phyloP scores from a whole-genome alignment of 2,329 filamentous ascomycete species.

The Leptographium radiaticola region DNA sequence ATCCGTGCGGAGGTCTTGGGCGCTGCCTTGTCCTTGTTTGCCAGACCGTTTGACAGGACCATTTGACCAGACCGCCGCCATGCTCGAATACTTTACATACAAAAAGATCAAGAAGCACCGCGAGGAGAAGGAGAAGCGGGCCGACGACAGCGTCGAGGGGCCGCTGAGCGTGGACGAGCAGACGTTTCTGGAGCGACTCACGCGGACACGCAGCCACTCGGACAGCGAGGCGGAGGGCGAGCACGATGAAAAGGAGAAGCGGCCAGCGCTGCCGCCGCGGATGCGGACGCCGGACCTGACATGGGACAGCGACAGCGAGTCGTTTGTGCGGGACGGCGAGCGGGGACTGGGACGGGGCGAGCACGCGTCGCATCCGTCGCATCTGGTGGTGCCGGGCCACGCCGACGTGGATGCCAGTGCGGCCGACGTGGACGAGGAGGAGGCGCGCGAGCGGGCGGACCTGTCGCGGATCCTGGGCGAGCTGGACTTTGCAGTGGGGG shows the following conservation, averaged over 20 bases:
- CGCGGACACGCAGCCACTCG: slow-evolving; percentile 14
- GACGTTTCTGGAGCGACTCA: slow-evolving; percentile 41
- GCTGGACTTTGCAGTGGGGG: slow-evolving; percentile 52
- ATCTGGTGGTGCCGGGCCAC: slow-evolving; percentile 21
- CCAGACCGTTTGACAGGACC: background rate
- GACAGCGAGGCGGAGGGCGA: slow-evolving; percentile 16
- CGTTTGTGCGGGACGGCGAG: slow-evolving; percentile 15
- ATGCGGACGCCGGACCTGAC: slow-evolving; percentile 36
- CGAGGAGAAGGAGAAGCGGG: slow-evolving; percentile 25
- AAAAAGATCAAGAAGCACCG: slow-evolving; percentile 50
- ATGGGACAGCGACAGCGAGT: slow-evolving; percentile 31
- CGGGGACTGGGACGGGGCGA: slow-evolving; percentile 17
- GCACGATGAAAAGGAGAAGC: slow-evolving; percentile 28
- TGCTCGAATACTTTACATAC: slow-evolving; percentile 51
- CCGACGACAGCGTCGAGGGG: slow-evolving; percentile 19
- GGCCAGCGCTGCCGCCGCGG: slow-evolving; percentile 42
- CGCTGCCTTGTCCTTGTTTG: too few species aligned
- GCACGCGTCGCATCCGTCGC: slow-evolving; percentile 16
- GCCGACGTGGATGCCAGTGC: slow-evolving; percentile 17
- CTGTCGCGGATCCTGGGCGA: slow-evolving; percentile 69
- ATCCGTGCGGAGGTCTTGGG: background rate
- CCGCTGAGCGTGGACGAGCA: slow-evolving; percentile 45
- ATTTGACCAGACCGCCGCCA: slow-evolving; percentile 15
- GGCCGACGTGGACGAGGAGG: slow-evolving; percentile 20
- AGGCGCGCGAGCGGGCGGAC: slow-evolving; percentile 49